phyloP scores from a whole-genome alignment of 2,329 filamentous ascomycete genomes.

The Sporothrix schenckii region DNA sequence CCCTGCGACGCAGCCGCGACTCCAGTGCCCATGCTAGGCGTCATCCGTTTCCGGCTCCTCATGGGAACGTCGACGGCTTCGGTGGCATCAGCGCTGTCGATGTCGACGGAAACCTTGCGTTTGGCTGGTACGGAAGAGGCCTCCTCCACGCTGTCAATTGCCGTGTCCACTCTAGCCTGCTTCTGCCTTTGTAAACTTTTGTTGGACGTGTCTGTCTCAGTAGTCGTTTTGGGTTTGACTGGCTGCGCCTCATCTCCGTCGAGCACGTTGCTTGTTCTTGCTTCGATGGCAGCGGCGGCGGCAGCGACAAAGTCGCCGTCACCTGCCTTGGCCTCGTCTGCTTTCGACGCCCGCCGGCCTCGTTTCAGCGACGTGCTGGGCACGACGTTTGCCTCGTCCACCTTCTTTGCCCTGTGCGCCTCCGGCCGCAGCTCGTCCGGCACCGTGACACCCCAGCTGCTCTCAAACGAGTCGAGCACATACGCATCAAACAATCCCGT shows the following conservation, averaged over 20 bases:
- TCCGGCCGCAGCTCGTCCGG: conserved; percentile 40
- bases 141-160: not conserved
- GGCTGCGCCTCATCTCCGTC: too few relatives aligned
- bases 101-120: not conserved
- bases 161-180: not conserved
- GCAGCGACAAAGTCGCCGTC: not conserved
- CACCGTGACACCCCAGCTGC: conserved; percentile 52
- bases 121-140: not conserved
- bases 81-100: not conserved
- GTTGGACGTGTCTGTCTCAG: not conserved
- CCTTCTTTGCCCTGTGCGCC: not conserved
- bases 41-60: not conserved
- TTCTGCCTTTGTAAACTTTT: conserved; percentile 19
- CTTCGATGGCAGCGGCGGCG: not conserved
- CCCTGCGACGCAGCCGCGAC: not conserved
- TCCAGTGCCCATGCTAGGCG: not conserved
- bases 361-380: conserved; percentile 3
- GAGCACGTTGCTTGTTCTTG: not conserved
- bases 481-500: conserved; percentile 56
- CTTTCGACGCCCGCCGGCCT: not conserved
- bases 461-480: conserved; percentile 50
- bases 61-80: conserved; percentile 2
- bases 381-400: conserved; percentile 15
- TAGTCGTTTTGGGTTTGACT: too few relatives aligned
- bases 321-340: not conserved